These are phyloP conservation scores for Apiotrichum sp. DNA, from an alignment of 1,284 basidiomycete species.

Conservation along the genomic window DNA sequence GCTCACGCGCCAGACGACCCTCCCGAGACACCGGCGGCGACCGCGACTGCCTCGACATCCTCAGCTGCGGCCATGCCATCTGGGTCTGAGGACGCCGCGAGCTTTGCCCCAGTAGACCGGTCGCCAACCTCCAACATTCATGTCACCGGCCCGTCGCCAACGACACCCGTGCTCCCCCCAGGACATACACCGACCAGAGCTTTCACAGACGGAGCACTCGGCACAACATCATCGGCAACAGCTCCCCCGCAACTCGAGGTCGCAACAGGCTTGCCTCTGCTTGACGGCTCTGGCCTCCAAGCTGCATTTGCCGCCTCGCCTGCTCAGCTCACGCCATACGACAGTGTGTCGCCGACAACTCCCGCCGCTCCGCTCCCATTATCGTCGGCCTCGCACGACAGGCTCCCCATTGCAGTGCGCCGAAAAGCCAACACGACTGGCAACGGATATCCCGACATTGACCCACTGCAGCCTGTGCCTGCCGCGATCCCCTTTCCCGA, in stretches of 20 bases:
- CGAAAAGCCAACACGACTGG: not conserved
- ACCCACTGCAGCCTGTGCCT: not conserved
- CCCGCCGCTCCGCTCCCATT: not conserved
- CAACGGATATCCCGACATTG: not conserved
- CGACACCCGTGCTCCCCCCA: not conserved
- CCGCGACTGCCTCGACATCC: no score
- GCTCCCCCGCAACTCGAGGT: not conserved
- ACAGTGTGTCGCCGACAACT: not conserved
- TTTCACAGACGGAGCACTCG: no score
- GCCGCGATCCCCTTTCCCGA: not conserved
- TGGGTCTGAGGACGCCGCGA: no score
- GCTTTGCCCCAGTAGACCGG: no score
- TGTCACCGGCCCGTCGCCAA: not conserved
- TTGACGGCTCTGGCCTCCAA: no score
- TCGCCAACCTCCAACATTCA: no score
- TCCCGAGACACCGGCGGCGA: no score
- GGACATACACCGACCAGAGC: no score
- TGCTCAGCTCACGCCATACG: not conserved
- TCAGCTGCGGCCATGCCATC: no score
- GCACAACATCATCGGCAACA: no score
- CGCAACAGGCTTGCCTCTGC: not conserved
- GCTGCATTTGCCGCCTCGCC: not conserved
- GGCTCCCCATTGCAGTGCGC: not conserved
- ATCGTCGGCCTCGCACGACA: not conserved
- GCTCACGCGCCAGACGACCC: no score